Percentiles rank a stretch among this genome's conserved stretches.
These are phyloP conservation scores for Teratosphaeria zuluensis DNA, from an alignment of 2,329 filamentous ascomycete genomes.

Conservation along the genomic window DNA sequence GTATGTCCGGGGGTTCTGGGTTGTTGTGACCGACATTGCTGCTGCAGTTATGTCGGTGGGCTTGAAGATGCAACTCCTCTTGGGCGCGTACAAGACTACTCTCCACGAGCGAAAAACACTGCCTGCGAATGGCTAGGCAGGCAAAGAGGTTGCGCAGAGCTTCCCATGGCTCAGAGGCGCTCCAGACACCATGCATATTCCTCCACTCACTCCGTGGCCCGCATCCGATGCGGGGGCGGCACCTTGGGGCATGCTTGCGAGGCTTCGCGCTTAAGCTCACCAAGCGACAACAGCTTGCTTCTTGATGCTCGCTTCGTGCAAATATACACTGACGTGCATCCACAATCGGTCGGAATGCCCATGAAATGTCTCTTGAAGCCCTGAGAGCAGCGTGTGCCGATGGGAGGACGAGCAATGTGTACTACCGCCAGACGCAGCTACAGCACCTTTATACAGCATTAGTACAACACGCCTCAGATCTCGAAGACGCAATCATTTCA, in stretches of 20 bases:
- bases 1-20: constrained; percentile 30
- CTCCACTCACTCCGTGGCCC: not conserved
- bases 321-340: not conserved
- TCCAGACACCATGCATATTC: not conserved
- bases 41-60: not conserved
- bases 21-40: constrained; percentile 36
- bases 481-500: constrained; percentile 32
- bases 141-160: not conserved
- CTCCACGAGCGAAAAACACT: not conserved
- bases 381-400: constrained; percentile 36
- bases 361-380: constrained; percentile 14
- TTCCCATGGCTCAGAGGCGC: too few relatives aligned
- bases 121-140: not conserved
- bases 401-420: constrained; percentile 36
- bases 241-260: constrained; percentile 11
- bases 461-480: constrained; percentile 24
- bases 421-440: constrained; percentile 39
- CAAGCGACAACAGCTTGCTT: not conserved
- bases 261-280: not conserved
- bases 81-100: not conserved
- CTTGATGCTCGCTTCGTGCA: not conserved
- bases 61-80: not conserved
- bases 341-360: not conserved
- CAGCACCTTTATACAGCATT: constrained; percentile 33
- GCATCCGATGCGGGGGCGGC: not conserved